These are phyloP conservation scores for Nannochloropsis oceanica DNA, from an alignment of 108 stramenopile species.

Conservation along the genomic window DNA sequence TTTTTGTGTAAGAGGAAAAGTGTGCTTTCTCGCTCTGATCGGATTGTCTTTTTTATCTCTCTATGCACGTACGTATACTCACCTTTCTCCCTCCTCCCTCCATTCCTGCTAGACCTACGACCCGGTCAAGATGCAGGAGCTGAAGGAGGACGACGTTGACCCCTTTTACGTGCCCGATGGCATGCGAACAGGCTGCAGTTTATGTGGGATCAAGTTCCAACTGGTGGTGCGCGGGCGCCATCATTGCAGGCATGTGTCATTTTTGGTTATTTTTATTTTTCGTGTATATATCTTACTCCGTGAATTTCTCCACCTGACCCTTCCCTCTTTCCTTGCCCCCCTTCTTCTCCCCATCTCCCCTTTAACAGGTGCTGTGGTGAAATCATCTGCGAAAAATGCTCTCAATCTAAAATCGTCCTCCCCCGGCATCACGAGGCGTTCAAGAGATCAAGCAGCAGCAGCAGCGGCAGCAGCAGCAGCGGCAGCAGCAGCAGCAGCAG, in stretches of 20 bases:
- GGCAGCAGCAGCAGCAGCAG: no score
- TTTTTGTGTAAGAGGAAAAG: no score
- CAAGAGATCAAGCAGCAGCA: background rate
- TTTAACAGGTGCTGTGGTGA: background rate
- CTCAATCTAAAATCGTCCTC: background rate
- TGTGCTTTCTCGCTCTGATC: no score
- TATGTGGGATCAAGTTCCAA: background rate
- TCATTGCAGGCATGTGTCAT: background rate
- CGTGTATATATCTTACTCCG: no score
- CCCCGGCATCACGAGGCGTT: background rate
- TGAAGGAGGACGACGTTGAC: background rate
- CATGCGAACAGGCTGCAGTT: background rate
- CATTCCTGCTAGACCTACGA: background rate
- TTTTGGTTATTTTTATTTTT: no score
- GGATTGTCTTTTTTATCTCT: no score
- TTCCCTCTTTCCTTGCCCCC: no score
- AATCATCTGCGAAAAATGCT: background rate
- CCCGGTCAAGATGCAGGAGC: background rate
- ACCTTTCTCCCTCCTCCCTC: no score
- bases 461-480: no score
- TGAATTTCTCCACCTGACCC: no score
- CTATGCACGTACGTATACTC: no score
- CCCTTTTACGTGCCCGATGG: background rate
- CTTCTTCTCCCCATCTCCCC: no score
- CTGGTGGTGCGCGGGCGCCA: background rate